Base-by-base conservation (phyloP, 805 yeast genomes). In the Pichia sporocuriosa region DNA sequence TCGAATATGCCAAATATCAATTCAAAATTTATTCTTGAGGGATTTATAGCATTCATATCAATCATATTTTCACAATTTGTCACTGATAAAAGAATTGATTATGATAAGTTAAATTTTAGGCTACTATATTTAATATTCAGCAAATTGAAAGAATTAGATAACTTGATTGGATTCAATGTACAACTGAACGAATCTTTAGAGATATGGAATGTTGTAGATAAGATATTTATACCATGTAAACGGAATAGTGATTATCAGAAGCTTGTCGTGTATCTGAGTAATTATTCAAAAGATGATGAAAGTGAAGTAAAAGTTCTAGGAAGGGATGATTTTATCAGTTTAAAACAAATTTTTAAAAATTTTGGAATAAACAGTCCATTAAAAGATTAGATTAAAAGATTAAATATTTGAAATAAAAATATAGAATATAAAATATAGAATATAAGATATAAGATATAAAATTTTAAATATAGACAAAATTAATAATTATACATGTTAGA, bases 11-110 rank as follows among this genome's bases (percentile, higher is more conserved):
- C n/a, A n/a, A n/a, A n/a, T n/a, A n/a, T n/a, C n/a, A n/a, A n/a
- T n/a, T n/a, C n/a, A n/a, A n/a, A n/a, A 6, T 34, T 55, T n/a
- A 42, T 56, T 3, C 27, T 57, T 16, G 44, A 54, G 44, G 63
- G 63, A 10, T 38, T 57, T n/a, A 30, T 56, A 31, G 52, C 54
- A 26, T 38, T 35, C 5, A 4, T 59, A 2, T 52, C 59, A 5
- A 36, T 55, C 15, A 27, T 47, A 4, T 59, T 51, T 38, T 56
- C 61, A 1, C 32, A 44, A 3, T 39, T 54, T 13, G 35, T 58
- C 3, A 22, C 24, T 7, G 23, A 27, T 4, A 20, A 35, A 10
- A 31, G 22, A 25, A 35, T 37, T 13, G 44, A 43, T 8, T 42
- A 49, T 33, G 35, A 35, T 8, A 44, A 40, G 15, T 50, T 47